Base-by-base conservation (phyloP, 768 basidiomycete species). In the Kwoniella dejecticola region DNA sequence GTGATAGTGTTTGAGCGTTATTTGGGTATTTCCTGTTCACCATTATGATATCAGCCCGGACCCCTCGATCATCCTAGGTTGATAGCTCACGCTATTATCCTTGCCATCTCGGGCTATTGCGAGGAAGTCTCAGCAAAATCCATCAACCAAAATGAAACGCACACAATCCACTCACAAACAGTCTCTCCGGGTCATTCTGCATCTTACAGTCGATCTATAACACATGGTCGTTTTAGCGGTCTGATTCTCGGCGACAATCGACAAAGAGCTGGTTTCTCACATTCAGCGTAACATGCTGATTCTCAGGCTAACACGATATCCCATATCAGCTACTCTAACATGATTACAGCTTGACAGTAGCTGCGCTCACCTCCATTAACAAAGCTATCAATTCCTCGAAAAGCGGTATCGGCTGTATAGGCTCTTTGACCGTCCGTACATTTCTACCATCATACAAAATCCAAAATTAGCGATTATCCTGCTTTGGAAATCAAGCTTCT, bases 171-270 rank as follows among this genome's bases (percentile, higher is more conserved):
- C 73, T 65, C 30, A 75, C 72, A 47, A 79, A 79, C 8, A 79
- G 63, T 45, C 36, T 69, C 54, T 77, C 74, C 7, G 78, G 77
- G 53, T 72, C 69, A 47, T 71, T 76, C 60, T 69, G 77, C 68
- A 77, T 74, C 73, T 80, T 80, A 70, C 77, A 75, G 59, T 80
- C 80, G 50, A 80, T 72, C 74, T 80, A 48, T 33, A 70, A 7
- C 15, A 30, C 47, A 24, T 12, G 47, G 27, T 48, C 6, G 47
- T 7, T 7, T 26, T 10, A 48, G 6, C 29, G 4, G 47, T 48
- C 23, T 15, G 4, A 13, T 4, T 7, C 11, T 48, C 33, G 7
- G 7, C 15, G 33, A 15, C 33, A 15, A 7, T 36, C 33, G 29
- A 33, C 21, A 11, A 67, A 7, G 33, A 36, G 7, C 15, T 36